phyloP scores from a whole-genome alignment of 1,284 basidiomycete genomes.

The Cutaneotrichosporon daszewskae region DNA sequence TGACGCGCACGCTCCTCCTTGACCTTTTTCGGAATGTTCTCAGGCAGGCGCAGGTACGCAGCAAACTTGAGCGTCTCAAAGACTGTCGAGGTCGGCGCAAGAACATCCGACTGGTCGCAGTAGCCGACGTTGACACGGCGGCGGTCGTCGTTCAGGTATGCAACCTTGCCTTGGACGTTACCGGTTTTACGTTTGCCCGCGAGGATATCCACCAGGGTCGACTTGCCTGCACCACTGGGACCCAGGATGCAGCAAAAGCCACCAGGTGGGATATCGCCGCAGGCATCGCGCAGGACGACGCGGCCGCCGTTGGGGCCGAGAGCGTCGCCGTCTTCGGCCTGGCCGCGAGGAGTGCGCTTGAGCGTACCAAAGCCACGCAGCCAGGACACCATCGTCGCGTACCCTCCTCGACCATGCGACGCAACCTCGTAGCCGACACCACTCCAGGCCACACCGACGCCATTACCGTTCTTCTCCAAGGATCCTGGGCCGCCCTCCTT shows the following conservation, averaged over 20 bases:
- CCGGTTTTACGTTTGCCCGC: constrained; percentile 72
- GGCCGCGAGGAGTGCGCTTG: background rate
- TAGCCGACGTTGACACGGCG: constrained; percentile 58
- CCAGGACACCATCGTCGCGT: constrained; percentile 16
- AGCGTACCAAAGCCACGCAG: constrained; percentile 22
- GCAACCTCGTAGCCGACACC: constrained; percentile 58
- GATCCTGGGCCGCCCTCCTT: constrained; percentile 43
- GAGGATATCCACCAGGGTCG: constrained; percentile 75
- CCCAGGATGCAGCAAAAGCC: constrained; percentile 82
- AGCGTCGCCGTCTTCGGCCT: background rate
- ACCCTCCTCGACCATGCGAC: constrained; percentile 5
- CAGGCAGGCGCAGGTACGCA: constrained; percentile 73
- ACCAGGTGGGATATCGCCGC: constrained; percentile 66
- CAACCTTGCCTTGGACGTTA: constrained; percentile 49
- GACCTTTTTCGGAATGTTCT: constrained; percentile 61
- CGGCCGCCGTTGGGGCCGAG: constrained; percentile 52
- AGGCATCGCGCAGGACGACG: constrained; percentile 64
- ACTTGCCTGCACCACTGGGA: constrained; percentile 79
- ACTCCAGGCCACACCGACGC: constrained; percentile 64
- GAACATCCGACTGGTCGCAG: constrained; percentile 73
- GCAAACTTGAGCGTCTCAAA: constrained; percentile 77
- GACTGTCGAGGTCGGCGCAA: constrained; percentile 72
- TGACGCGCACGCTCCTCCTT: constrained; percentile 63
- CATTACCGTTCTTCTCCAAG: constrained; percentile 32
- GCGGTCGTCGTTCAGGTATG: constrained; percentile 43